Evolutionary conservation across 1,284 basidiomycete genomes (phyloP), one percentile per base, ranked within the genome.

Genomic region (Omphalotus olearius): DNA sequence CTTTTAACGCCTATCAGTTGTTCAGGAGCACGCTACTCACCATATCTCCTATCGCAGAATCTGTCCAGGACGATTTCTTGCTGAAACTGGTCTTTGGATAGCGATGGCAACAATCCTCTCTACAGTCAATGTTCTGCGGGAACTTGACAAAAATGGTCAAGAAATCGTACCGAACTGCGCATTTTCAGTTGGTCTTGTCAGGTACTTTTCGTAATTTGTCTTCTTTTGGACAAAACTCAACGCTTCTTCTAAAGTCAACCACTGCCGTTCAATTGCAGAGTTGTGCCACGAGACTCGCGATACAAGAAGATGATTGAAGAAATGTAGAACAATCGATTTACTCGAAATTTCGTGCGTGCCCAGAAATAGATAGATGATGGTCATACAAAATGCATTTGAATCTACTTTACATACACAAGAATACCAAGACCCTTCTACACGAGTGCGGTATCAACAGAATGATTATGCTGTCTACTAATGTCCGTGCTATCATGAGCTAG

Each of bases 31-130:
- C 16, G 23, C 2, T 18, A 18, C 18, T 4, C n/a, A 17, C 14
- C 5, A 35, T 14, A 6, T 9, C 36, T 47, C 11, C 14, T 17
- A 16, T 47, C 13, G 10, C 13, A 26, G 47, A 14, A 42, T 49
- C 25, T 39, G 37, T 30, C 37, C 36, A 16, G 26, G 43, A 14
- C 28, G 35, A 28, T 38, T 18, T 20, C 42, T 45, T 25, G 50
- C n/a, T 18, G 43, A 38, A 18, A 45, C 20, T 16, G 33, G 25
- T 13, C 13, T 44, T n/a, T 51, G 44, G 44, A 33, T 51, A 28
- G 18, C 44, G 6, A 45, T 51, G 26, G 50, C 50, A 6, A 45
- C 50, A 17, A 23, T 45, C 10, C 41, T 45, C 2, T 14, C 23
- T 5, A 46, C 50, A 10, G 18, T 51, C 9, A 16, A 45, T 44